Conservation (phyloP, 306 rosid genomes). For the Cucurbita maxima region DNA sequence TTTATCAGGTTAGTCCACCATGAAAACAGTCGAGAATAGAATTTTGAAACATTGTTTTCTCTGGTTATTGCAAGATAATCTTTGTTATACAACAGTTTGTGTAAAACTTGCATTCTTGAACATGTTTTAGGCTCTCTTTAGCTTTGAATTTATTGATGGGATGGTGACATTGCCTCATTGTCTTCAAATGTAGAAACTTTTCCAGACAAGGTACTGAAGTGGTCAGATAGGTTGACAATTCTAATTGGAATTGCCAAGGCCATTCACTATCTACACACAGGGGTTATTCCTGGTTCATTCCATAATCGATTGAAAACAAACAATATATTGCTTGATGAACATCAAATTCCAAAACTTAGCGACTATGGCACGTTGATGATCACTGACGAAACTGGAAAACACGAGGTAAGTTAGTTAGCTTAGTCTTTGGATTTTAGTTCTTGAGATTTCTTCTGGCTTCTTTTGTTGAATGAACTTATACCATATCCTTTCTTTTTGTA, state of each 20-base stretch:
- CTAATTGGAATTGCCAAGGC: slow-evolving; percentile 83
- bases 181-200: slow-evolving; percentile 30
- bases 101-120: neutral
- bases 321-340: slow-evolving; percentile 68
- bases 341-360: slow-evolving; percentile 56
- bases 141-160: neutral
- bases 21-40: neutral
- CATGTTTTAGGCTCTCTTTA: neutral
- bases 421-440: neutral
- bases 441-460: neutral
- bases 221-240: slow-evolving; percentile 76
- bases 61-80: neutral
- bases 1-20: slow-evolving; percentile 43
- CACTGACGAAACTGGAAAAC: slow-evolving; percentile 39
- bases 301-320: slow-evolving; percentile 51
- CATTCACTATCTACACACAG: slow-evolving; percentile 67
- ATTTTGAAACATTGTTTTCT: neutral
- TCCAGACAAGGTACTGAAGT: slow-evolving; percentile 45
- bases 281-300: slow-evolving; percentile 64
- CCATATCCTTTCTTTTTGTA: slow-evolving; percentile 18
- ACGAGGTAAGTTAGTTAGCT: slow-evolving; percentile 37
- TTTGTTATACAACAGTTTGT: neutral
- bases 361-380: slow-evolving; percentile 72
- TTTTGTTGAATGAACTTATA: slow-evolving; percentile 6
- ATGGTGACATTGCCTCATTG: slow-evolving; percentile 12